Base-by-base conservation (phyloP, 441 rosid genomes). In the Daphne laureola region DNA sequence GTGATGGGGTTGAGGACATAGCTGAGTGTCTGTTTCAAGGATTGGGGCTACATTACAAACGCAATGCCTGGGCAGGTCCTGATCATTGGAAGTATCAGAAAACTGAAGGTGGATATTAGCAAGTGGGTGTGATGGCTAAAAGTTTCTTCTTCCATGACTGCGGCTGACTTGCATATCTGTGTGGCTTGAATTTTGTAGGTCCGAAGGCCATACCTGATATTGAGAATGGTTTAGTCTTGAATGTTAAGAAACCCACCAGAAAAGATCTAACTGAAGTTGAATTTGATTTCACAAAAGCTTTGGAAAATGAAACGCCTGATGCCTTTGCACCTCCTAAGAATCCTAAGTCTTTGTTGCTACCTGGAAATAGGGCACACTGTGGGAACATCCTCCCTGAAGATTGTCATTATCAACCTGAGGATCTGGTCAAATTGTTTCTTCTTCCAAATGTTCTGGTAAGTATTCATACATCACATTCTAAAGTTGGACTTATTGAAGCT, bases 41-140 rank as follows among this genome's bases (percentile, higher is more conserved):
- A 26, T 46, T 66, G 55, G 70, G 70, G 16, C 49, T 61, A 17
- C 38, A 56, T 54, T 45, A 46, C 8, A 62, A 58, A 49, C 67
- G 18, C 44, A 66, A 70, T 57, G 68, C 68, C 14, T 70, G 75
- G 71, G 75, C 75, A 0, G 75, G 75, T 59, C 75, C 75, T 21
- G 62, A 62, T 45, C 65, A 66, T 21, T 70, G 75, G 75, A 70
- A 70, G 46, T 70, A 65, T 49, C 59, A 17, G 53, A 70, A 66
- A 47, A 27, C 26, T 54, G 62, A 65, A 51, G 74, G 74, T 65
- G 7, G 14, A 15, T 31, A 12, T 36, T 14, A 17, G 35, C 35
- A 16, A 21, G 12, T 9, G 26, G 18, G 27, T 43, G 23, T 8
- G 31, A 25, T 63, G 12, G 23, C 54, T 38, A 40, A 52, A 31